Evolutionary conservation across 176 grass and related monocot genomes (phyloP).

Genomic region (Oropetium thomaeum): DNA sequence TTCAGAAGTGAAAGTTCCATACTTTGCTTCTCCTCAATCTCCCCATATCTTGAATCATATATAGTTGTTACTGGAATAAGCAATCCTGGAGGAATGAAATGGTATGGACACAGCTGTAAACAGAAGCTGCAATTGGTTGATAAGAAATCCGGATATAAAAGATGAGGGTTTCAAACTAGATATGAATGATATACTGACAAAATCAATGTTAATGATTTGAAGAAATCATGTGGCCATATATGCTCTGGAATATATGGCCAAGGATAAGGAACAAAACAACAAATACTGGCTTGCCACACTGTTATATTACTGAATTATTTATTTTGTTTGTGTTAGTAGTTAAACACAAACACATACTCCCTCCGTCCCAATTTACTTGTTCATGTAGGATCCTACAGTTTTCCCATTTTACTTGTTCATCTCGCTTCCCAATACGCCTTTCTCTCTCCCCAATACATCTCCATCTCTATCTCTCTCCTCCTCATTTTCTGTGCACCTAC

Average conservation of each 20-base stretch:
- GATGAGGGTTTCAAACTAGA: not conserved
- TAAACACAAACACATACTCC: not conserved
- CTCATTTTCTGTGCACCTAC: too few species aligned
- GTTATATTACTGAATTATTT: not conserved
- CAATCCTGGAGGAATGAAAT: slow-evolving; percentile 75
- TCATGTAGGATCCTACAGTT: too few species aligned
- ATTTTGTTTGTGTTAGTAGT: not conserved
- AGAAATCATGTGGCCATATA: not conserved
- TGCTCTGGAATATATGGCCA: not conserved
- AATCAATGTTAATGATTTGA: not conserved
- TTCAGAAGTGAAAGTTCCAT: slow-evolving; percentile 13
- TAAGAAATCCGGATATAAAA: slow-evolving; percentile 10
- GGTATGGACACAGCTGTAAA: slow-evolving; percentile 69
- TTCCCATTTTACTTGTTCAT: too few species aligned
- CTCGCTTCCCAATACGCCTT: too few species aligned
- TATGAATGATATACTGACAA: not conserved
- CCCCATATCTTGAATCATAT: slow-evolving; percentile 90
- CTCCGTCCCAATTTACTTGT: too few species aligned
- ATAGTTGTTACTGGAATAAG: slow-evolving; percentile 77
- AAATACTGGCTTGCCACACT: not conserved
- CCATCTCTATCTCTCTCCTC: too few species aligned
- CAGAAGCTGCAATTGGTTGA: slow-evolving; percentile 12
- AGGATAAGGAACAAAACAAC: slow-evolving; percentile 7
- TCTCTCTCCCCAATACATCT: too few species aligned
- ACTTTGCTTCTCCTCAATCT: slow-evolving; percentile 97